Base-by-base conservation (phyloP, 345 rosid species). In the Punica granatum region DNA sequence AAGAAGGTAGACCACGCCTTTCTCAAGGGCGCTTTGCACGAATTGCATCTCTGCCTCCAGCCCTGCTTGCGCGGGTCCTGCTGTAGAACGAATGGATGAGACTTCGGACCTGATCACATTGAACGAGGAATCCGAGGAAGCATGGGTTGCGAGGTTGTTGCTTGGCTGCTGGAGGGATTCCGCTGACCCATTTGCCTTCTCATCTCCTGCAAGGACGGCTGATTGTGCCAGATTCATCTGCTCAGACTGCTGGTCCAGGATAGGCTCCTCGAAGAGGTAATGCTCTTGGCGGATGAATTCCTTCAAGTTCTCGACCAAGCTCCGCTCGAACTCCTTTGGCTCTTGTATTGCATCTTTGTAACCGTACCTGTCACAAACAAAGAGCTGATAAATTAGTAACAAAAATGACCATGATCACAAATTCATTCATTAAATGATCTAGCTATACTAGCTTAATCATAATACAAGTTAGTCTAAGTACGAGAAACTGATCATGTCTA, bases 281-380 rank as follows among this genome's bases (percentile, higher is more conserved):
- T 34, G 32, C 28, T 93, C 97, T 53, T 92, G 80, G 9, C 92
- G 86, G 70, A 94, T 91, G 77, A 88, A 89, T 74, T 86, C 92
- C 88, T 89, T 97, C 14, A 94, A 88, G 77, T 89, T 89, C 82
- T 91, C 99, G 9, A 91, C 86, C 72, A 94, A 74, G 36, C 89
- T 84, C 82, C 83, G 92, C 79, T 94, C 98, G 65, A 94, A 94
- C 34, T 88, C 73, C 67, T 74, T 86, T 76, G 87, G 95, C 69
- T 84, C 88, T 78, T 88, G 95, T 71, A 86, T 89, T 10, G 88
- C 81, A 28, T 91, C 99, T 73, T 88, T 90, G 76, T 93, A 93
- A 41, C 98, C 96, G 58, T 92, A 90, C 97, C 96, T 85, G 85
- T 92, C 68, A 92, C 61, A 51, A 23, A 51, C 2, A 4, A 30